Evolutionary conservation across 2,329 filamentous ascomycete species (phyloP).

Genomic region (Xylaria arbuscula): DNA sequence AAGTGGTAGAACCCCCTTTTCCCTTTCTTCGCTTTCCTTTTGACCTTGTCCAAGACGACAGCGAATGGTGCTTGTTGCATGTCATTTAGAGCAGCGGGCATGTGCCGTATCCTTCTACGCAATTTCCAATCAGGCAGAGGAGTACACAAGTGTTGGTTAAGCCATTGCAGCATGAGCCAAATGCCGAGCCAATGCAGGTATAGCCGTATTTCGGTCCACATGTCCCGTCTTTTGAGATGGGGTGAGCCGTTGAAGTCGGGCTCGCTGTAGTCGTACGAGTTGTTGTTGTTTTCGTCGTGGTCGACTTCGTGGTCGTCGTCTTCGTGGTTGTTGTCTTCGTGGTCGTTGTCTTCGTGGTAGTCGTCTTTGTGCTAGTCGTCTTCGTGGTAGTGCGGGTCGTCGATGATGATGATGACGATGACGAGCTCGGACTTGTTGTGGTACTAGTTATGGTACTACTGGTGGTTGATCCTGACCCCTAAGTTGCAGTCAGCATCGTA

Average conservation of each 20-base stretch:
- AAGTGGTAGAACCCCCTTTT: not conserved
- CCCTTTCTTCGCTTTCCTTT: not conserved
- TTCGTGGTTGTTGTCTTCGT: too few relatives aligned
- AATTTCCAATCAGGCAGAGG: constrained; percentile 40
- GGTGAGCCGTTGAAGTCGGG: constrained; percentile 38
- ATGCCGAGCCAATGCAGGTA: constrained; percentile 38
- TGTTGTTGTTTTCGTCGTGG: constrained; percentile 37
- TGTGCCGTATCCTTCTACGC: constrained; percentile 37
- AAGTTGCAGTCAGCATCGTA: constrained; percentile 13
- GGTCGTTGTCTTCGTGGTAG: too few relatives aligned
- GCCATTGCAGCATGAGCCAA: constrained; percentile 40
- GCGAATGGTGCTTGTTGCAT: not conserved
- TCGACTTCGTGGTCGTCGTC: constrained; percentile 5
- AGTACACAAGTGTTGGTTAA: constrained; percentile 35
- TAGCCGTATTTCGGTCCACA: constrained; percentile 39
- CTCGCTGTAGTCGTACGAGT: constrained; percentile 38
- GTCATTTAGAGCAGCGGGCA: constrained; percentile 27
- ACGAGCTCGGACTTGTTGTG: constrained; percentile 23
- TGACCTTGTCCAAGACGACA: not conserved
- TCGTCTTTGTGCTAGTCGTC: too few relatives aligned
- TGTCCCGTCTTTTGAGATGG: constrained; percentile 39
- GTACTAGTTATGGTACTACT: constrained; percentile 10
- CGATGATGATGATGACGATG: constrained; percentile 19
- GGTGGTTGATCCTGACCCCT: constrained; percentile 23
- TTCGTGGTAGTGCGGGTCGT: constrained; percentile 39